Percentiles rank a stretch among this genome's conserved stretches.
These are phyloP conservation scores for Pulicaria dysenterica DNA, from an alignment of 129 eudicot species.

Conservation along the genomic window DNA sequence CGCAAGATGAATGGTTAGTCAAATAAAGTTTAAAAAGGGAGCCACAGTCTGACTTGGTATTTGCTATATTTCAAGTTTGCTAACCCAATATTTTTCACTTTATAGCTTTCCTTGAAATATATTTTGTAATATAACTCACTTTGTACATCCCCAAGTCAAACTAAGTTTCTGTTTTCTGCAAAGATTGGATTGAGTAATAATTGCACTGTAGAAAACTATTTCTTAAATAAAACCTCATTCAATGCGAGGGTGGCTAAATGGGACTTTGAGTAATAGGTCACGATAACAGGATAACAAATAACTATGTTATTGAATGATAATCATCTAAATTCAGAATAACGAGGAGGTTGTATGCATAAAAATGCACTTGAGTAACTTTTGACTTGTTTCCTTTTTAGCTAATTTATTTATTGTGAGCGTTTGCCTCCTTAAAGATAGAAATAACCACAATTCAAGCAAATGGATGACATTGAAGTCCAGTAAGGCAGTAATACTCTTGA, in stretches of 20 bases:
- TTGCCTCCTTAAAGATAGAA: background rate
- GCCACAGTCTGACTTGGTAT: background rate
- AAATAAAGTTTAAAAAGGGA: background rate
- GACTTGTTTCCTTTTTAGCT: background rate
- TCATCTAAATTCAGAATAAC: background rate
- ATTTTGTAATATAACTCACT: background rate
- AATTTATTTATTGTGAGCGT: background rate
- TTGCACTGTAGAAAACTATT: background rate
- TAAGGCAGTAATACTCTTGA: background rate
- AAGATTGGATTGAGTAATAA: constrained; percentile 9
- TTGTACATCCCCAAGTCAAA: background rate
- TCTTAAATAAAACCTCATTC: background rate
- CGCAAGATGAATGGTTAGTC: constrained; percentile 7
- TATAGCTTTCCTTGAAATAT: background rate
- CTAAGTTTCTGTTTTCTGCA: background rate
- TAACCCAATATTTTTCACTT: constrained; percentile 5
- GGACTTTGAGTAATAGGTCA: background rate
- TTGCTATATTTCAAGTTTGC: background rate
- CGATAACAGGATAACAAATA: background rate
- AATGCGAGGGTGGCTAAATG: background rate
- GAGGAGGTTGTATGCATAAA: background rate
- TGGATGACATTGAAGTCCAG: constrained; percentile 11
- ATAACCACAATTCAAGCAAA: background rate
- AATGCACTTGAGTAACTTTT: background rate
- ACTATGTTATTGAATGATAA: background rate